A percentile compares a stretch with the other conserved stretches of the same genome.
Conservation (phyloP, 2,329 filamentous ascomycete genomes). For the Diplodia mutila region DNA sequence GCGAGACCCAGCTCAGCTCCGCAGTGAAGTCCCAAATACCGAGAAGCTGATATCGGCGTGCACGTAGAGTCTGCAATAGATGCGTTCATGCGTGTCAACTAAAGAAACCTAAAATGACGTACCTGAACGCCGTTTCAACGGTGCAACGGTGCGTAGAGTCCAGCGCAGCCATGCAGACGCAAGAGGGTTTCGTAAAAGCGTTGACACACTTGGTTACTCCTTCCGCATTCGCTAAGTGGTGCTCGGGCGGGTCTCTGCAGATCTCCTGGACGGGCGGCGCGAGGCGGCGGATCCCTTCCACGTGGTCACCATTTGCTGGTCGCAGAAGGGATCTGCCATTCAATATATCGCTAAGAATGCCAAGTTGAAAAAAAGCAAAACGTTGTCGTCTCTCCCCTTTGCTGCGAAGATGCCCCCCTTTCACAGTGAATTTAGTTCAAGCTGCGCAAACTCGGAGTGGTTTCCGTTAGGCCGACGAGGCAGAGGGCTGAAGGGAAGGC, state of each 20-base stretch:
- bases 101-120: not conserved
- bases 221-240: not conserved
- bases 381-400: not conserved
- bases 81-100: not conserved
- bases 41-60: no score
- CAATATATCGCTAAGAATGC: slow-evolving; percentile 2
- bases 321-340: slow-evolving; percentile 12
- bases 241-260: slow-evolving; percentile 1
- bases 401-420: not conserved
- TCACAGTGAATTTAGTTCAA: not conserved
- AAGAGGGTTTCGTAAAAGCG: no score
- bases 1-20: no score
- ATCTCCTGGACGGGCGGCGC: not conserved
- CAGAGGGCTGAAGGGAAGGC: not conserved
- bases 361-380: not conserved
- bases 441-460: no score
- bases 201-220: no score
- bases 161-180: no score
- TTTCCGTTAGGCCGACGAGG: no score
- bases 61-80: not conserved
- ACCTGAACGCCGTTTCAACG: not conserved
- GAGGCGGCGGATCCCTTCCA: not conserved
- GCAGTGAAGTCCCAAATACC: not conserved
- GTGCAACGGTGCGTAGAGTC: not conserved
- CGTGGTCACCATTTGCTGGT: slow-evolving; percentile 9